phyloP scores from a whole-genome alignment of 192 early-diverging fungal species.

The Coemansia erecta region DNA sequence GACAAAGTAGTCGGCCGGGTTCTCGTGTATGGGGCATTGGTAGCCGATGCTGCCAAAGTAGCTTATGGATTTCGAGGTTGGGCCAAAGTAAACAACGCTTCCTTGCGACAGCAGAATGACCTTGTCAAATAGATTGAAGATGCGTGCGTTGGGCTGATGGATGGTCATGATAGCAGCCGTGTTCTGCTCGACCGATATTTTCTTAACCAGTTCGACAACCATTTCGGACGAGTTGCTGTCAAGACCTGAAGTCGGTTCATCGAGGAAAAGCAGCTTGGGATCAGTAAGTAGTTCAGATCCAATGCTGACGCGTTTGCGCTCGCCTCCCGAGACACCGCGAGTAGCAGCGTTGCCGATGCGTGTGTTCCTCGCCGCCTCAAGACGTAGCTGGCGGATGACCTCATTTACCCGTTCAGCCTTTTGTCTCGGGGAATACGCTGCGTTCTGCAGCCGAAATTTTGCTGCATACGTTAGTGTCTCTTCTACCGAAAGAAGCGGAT shows the following conservation, averaged over 20 bases:
- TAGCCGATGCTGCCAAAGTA: slow-evolving; percentile 57
- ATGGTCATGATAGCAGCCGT: slow-evolving; percentile 82
- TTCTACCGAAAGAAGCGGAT: slow-evolving; percentile 66
- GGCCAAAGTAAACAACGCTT: slow-evolving; percentile 60
- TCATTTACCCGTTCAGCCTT: slow-evolving; percentile 60
- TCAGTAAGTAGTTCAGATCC: slow-evolving; percentile 55
- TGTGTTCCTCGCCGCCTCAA: slow-evolving; percentile 57
- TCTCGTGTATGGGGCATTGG: slow-evolving; percentile 66
- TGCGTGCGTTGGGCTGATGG: slow-evolving; percentile 84
- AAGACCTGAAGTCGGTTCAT: slow-evolving; percentile 65
- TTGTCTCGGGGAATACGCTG: slow-evolving; percentile 43
- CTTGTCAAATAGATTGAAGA: slow-evolving; percentile 81
- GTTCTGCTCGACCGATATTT: slow-evolving; percentile 54
- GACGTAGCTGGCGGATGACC: slow-evolving; percentile 64
- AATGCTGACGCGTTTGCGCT: slow-evolving; percentile 55
- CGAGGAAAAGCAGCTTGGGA: slow-evolving; percentile 56
- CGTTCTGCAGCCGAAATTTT: slow-evolving; percentile 63
- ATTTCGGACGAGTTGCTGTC: slow-evolving; percentile 67
- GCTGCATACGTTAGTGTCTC: slow-evolving; percentile 77
- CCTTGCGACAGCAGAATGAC: slow-evolving; percentile 74
- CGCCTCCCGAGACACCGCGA: slow-evolving; percentile 57
- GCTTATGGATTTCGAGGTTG: slow-evolving; percentile 27
- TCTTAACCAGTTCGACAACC: slow-evolving; percentile 59
- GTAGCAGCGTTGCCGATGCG: slow-evolving; percentile 50
- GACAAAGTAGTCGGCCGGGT: slow-evolving; percentile 71